Percentiles rank a stretch among this genome's conserved stretches.
These are phyloP conservation scores for Aspergillus fructus DNA, from an alignment of 2,329 filamentous ascomycete species.

Conservation along the genomic window DNA sequence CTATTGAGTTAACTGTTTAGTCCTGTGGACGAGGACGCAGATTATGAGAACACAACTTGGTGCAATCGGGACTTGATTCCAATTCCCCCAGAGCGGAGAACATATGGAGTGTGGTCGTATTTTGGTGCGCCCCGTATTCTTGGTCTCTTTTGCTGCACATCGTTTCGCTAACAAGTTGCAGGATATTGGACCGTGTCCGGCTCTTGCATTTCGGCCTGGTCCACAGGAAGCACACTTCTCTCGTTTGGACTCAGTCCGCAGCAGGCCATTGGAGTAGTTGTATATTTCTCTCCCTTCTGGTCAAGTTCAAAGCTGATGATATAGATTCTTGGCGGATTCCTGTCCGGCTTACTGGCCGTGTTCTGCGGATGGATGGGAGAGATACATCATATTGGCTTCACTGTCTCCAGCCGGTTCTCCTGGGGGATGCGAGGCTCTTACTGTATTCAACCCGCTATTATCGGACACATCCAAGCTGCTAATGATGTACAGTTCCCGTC, in stretches of 20 bases:
- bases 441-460: not conserved
- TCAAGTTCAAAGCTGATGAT: not conserved
- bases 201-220: constrained; percentile 5
- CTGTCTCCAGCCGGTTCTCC: constrained; percentile 1
- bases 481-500: constrained; percentile 1
- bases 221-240: constrained; percentile 8
- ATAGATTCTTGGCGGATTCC: constrained; percentile 6
- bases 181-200: constrained; percentile 9
- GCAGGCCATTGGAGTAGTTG: constrained; percentile 6
- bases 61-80: constrained; percentile 10
- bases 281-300: not conserved
- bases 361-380: constrained; percentile 10
- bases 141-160: too few species aligned
- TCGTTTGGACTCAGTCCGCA: constrained; percentile 8
- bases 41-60: constrained; percentile 11
- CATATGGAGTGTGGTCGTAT: constrained; percentile 3
- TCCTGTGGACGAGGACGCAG: constrained; percentile 6
- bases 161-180: not conserved
- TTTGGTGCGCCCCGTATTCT: not conserved
- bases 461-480: not conserved
- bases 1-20: not conserved
- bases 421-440: constrained; percentile 14
- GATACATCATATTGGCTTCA: constrained; percentile 13
- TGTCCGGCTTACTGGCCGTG: not conserved
- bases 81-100: constrained; percentile 1